phyloP scores from a whole-genome alignment of 306 rosid genomes.

The Prunus salicina region DNA sequence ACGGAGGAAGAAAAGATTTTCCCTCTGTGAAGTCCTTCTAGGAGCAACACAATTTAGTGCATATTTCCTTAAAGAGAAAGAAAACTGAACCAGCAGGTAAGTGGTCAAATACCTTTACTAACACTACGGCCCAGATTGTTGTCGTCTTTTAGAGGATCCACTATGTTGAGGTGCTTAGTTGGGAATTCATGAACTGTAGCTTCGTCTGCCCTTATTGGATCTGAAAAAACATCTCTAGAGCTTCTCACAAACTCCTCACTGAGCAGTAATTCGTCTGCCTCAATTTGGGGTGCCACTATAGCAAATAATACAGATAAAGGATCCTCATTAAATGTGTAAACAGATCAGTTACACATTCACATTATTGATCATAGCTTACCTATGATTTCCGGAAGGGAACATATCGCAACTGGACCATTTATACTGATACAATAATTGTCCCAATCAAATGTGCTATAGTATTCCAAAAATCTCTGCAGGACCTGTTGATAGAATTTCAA shows the following conservation, averaged over 20 bases:
- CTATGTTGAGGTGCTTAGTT: conserved; percentile 48
- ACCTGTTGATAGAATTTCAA: conserved; percentile 43
- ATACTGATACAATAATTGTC: conserved; percentile 41
- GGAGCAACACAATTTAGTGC: conserved; percentile 1
- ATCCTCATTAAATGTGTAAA: conserved; percentile 18
- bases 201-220: conserved; percentile 22
- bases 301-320: conserved; percentile 22
- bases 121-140: conserved; percentile 76
- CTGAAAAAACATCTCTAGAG: conserved; percentile 47
- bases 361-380: conserved; percentile 37
- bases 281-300: conserved; percentile 39
- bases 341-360: conserved; percentile 1
- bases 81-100: conserved; percentile 17
- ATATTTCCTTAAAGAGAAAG: conserved; percentile 7
- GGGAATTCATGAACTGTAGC: conserved; percentile 37
- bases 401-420: conserved; percentile 31
- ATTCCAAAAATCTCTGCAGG: conserved; percentile 61
- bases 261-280: conserved; percentile 37
- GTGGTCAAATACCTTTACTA: conserved; percentile 38
- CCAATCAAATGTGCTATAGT: conserved; percentile 66
- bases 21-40: neutral
- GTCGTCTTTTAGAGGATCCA: conserved; percentile 63
- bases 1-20: neutral
- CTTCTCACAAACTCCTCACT: conserved; percentile 45
- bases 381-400: conserved; percentile 41